Percentiles rank a stretch among this genome's conserved stretches.
These are phyloP conservation scores for Phytopythium litorale DNA, from an alignment of 352 stramenopile genomes.

Conservation along the genomic window DNA sequence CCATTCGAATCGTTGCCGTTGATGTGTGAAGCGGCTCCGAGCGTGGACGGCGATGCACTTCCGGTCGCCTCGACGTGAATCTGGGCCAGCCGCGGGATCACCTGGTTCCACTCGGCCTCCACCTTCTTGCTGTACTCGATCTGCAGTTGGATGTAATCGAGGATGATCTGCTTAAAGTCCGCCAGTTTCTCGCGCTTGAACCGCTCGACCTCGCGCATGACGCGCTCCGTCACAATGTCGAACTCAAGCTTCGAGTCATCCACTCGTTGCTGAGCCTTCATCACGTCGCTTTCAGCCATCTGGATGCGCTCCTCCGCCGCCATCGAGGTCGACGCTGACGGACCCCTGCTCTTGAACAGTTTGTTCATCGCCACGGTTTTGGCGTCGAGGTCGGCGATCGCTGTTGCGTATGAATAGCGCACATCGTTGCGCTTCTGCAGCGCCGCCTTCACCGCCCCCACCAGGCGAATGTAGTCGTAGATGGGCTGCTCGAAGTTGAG, in stretches of 20 bases:
- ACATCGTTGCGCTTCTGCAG: constrained; percentile 93
- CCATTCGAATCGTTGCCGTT: neutral
- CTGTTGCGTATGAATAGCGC: constrained; percentile 79
- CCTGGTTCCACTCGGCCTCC: constrained; percentile 74
- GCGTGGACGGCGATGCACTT: neutral
- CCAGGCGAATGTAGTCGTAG: constrained; percentile 95
- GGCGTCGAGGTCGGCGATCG: constrained; percentile 85
- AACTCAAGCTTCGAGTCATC: constrained; percentile 91
- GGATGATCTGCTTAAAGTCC: constrained; percentile 95
- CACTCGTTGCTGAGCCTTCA: constrained; percentile 78
- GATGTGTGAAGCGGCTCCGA: neutral
- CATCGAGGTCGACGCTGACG: constrained; percentile 26
- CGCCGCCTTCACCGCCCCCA: constrained; percentile 94
- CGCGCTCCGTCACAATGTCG: constrained; percentile 91
- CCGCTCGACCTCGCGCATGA: constrained; percentile 95
- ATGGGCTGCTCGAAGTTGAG: constrained; percentile 94
- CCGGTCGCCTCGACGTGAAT: constrained; percentile 62
- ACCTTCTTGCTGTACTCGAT: constrained; percentile 96
- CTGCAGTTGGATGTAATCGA: constrained; percentile 97
- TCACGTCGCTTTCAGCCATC: constrained; percentile 73
- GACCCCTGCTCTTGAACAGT: constrained; percentile 52
- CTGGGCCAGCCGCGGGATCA: constrained; percentile 66
- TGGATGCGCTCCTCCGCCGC: constrained; percentile 84
- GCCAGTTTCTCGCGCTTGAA: constrained; percentile 95
- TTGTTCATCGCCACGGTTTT: constrained; percentile 67